Conservation (phyloP, 75 land plant genomes). For the Cupressus sempervirens region DNA sequence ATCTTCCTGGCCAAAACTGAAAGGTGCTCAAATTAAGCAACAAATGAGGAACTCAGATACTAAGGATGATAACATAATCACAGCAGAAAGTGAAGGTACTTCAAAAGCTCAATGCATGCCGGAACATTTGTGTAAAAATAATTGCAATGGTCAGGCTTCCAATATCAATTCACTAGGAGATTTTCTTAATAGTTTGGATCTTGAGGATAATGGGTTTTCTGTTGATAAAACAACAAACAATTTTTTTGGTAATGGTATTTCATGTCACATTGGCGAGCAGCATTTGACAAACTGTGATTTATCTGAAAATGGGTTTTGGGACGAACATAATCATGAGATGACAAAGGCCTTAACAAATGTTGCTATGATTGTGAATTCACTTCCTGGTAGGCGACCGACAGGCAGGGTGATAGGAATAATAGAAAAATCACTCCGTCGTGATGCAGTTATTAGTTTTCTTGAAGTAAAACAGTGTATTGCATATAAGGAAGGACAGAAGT, state of each 20-base stretch:
- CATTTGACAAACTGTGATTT: background rate
- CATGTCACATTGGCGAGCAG: conserved; percentile 4
- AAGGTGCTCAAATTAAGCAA: conserved; percentile 32
- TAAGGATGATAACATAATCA: conserved; percentile 10
- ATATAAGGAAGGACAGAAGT: conserved; percentile 18
- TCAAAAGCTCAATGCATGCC: background rate
- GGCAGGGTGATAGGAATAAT: conserved; percentile 73
- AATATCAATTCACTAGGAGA: background rate
- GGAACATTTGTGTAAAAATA: background rate
- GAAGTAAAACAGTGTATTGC: conserved; percentile 43
- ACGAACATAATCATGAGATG: conserved; percentile 17
- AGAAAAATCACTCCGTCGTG: conserved; percentile 63
- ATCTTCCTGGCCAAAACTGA: conserved; percentile 62
- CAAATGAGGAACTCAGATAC: conserved; percentile 9
- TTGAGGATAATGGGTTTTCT: background rate
- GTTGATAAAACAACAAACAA: background rate
- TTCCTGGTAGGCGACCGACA: conserved; percentile 83
- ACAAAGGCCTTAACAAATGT: conserved; percentile 32
- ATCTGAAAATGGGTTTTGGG: background rate
- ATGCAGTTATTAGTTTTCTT: conserved; percentile 76
- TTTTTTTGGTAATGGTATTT: background rate
- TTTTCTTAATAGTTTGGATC: background rate
- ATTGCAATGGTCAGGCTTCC: background rate
- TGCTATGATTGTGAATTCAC: conserved; percentile 29
- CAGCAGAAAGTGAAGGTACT: conserved; percentile 7